Evolutionary conservation across 169 alveolate species (phyloP).

Genomic region (Cryptosporidium ryanae): DNA sequence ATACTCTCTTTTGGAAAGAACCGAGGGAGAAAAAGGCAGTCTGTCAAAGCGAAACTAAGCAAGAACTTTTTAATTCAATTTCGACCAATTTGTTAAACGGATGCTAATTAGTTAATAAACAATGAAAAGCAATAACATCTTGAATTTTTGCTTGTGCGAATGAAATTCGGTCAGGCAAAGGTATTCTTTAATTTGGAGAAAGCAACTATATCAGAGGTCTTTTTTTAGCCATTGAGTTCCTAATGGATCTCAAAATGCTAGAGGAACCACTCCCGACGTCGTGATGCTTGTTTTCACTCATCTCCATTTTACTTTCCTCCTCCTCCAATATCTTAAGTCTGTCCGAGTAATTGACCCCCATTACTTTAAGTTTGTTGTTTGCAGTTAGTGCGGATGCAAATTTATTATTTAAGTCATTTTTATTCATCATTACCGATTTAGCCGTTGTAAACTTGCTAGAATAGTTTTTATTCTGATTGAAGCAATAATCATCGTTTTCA

Average conservation of each 20-base stretch:
- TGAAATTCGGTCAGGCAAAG: too few relatives aligned
- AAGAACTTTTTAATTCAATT: too few relatives aligned
- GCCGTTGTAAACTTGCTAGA: slow-evolving; percentile 16
- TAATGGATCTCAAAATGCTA: slow-evolving; percentile 15
- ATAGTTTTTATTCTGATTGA: not conserved
- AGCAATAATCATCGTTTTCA: not conserved
- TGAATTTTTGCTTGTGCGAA: too few relatives aligned
- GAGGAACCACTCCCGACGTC: not conserved
- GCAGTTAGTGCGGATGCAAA: slow-evolving; percentile 21
- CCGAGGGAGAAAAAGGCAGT: too few relatives aligned
- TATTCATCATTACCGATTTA: not conserved
- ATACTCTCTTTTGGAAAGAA: too few relatives aligned
- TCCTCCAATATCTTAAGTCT: slow-evolving; percentile 51
- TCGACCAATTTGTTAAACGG: too few relatives aligned
- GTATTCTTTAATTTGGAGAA: not conserved
- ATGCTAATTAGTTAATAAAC: too few relatives aligned
- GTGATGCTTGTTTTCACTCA: too few relatives aligned
- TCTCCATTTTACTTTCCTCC: slow-evolving; percentile 14
- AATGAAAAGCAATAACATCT: too few relatives aligned
- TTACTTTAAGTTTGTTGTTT: slow-evolving; percentile 30
- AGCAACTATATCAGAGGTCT: slow-evolving; percentile 1
- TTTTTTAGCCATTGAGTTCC: slow-evolving; percentile 34
- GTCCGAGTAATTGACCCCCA: slow-evolving; percentile 15
- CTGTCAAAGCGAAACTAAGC: too few relatives aligned
- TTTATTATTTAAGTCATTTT: not conserved